These are phyloP conservation scores for Diaporthe vaccinii DNA, from an alignment of 2,329 filamentous ascomycete genomes.

Conservation along the genomic window DNA sequence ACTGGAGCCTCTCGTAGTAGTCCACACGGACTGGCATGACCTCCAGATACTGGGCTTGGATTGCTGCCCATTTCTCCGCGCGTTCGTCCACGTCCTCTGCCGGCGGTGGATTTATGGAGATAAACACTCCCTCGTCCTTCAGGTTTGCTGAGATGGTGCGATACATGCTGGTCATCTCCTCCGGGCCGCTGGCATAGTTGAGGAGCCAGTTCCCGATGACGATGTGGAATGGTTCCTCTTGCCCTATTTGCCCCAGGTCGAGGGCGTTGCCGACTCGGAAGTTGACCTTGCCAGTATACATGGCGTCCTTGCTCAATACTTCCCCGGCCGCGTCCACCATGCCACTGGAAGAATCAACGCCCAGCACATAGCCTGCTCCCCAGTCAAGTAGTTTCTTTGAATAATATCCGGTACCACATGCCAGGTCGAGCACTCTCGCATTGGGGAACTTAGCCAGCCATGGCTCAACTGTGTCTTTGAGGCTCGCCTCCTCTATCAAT, in stretches of 20 bases:
- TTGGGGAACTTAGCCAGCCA: conserved; percentile 21
- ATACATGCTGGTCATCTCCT: conserved; percentile 52
- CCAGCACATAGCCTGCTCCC: conserved; percentile 51
- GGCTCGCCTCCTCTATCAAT: conserved; percentile 38
- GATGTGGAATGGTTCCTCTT: conserved; percentile 51
- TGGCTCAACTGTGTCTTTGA: conserved; percentile 36
- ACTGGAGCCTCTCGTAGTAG: conserved; percentile 36
- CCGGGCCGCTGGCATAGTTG: conserved; percentile 51
- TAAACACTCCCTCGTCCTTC: conserved; percentile 51
- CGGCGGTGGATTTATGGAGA: conserved; percentile 46
- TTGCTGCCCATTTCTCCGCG: conserved; percentile 4
- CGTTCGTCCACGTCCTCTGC: conserved; percentile 39
- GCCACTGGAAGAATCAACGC: conserved; percentile 51
- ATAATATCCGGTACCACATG: conserved; percentile 54
- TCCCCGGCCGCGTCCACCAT: conserved; percentile 50
- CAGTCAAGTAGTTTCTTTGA: conserved; percentile 50
- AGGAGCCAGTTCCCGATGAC: conserved; percentile 54
- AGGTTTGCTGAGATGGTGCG: conserved; percentile 52
- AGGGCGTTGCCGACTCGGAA: conserved; percentile 47
- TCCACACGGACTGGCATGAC: conserved; percentile 26
- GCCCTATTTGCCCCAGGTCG: conserved; percentile 43
- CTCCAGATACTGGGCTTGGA: neutral
- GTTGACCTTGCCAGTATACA: conserved; percentile 31
- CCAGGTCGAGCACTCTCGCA: conserved; percentile 52
- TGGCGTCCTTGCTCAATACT: conserved; percentile 28